These are phyloP conservation scores for Candida railenensis DNA, from an alignment of 805 yeast genomes.

Conservation along the genomic window DNA sequence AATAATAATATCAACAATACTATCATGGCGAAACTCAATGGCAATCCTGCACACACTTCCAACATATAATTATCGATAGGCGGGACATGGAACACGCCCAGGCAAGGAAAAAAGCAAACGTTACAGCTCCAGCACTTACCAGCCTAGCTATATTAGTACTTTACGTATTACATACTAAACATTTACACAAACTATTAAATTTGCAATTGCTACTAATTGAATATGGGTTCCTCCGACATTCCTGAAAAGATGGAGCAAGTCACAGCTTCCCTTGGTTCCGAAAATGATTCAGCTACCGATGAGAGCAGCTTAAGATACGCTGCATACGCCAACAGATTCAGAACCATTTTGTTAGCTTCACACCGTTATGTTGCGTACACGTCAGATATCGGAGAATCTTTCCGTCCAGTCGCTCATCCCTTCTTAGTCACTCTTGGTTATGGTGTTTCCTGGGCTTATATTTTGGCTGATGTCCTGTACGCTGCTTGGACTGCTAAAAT, in stretches of 20 bases:
- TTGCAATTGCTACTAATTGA: too few relatives aligned
- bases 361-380: conserved; percentile 86
- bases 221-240: not conserved
- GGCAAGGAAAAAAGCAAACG: too few relatives aligned
- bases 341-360: conserved; percentile 70
- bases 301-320: conserved; percentile 60
- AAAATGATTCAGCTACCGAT: conserved; percentile 15
- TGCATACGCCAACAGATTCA: conserved; percentile 73
- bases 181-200: too few relatives aligned
- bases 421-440: conserved; percentile 62
- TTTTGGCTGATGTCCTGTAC: conserved; percentile 71
- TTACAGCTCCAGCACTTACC: too few relatives aligned
- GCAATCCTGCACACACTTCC: not conserved
- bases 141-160: too few relatives aligned
- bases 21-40: too few relatives aligned
- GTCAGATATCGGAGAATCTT: conserved; percentile 83
- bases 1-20: too few relatives aligned
- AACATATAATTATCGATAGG: not conserved
- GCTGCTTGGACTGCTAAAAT: conserved; percentile 72
- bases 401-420: conserved; percentile 79
- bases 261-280: not conserved
- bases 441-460: conserved; percentile 73
- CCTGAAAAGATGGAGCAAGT: conserved; percentile 3
- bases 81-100: too few relatives aligned
- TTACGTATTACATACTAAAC: too few relatives aligned